Conservation (phyloP, 805 yeast genomes). For the Myxozyma geophila region DNA sequence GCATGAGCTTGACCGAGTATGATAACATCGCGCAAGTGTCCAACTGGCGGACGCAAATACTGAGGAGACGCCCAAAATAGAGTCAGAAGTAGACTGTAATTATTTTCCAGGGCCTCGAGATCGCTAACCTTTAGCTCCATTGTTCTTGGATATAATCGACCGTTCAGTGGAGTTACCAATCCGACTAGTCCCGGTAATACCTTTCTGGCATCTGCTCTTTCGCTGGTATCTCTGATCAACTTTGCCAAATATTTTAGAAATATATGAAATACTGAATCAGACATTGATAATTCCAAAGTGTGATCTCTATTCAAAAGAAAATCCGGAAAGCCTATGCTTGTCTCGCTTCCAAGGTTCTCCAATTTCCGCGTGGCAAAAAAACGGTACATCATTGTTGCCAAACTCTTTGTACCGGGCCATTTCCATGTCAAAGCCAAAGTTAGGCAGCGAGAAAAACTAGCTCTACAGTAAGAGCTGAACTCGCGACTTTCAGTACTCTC, state of each 20-base stretch:
- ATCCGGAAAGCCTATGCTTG: conserved; percentile 36
- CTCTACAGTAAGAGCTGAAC: conserved; percentile 29
- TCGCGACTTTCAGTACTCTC: conserved; percentile 4
- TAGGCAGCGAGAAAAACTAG: conserved; percentile 37
- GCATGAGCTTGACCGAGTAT: conserved; percentile 36
- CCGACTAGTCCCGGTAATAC: conserved; percentile 36
- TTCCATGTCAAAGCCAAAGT: conserved; percentile 34
- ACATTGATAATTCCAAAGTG: conserved; percentile 27
- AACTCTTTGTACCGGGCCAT: conserved; percentile 34
- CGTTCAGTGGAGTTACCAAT: conserved; percentile 39
- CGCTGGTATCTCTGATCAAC: conserved; percentile 23
- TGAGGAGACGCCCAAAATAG: conserved; percentile 40
- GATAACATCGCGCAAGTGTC: conserved; percentile 39
- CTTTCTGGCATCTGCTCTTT: conserved; percentile 7
- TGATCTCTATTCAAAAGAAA: conserved; percentile 31
- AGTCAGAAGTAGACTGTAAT: conserved; percentile 38
- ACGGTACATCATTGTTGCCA: conserved; percentile 34
- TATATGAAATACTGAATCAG: conserved; percentile 39
- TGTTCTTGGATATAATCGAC: conserved; percentile 36
- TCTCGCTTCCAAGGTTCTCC: conserved; percentile 33
- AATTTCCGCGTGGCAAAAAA: conserved; percentile 36
- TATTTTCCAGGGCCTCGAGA: conserved; percentile 38
- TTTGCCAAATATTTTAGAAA: conserved; percentile 37
- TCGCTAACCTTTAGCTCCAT: conserved; percentile 32
- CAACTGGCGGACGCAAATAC: conserved; percentile 34